These are phyloP conservation scores for Tinospora cordifolia DNA, from an alignment of 164 flowering plant species.

Conservation along the genomic window DNA sequence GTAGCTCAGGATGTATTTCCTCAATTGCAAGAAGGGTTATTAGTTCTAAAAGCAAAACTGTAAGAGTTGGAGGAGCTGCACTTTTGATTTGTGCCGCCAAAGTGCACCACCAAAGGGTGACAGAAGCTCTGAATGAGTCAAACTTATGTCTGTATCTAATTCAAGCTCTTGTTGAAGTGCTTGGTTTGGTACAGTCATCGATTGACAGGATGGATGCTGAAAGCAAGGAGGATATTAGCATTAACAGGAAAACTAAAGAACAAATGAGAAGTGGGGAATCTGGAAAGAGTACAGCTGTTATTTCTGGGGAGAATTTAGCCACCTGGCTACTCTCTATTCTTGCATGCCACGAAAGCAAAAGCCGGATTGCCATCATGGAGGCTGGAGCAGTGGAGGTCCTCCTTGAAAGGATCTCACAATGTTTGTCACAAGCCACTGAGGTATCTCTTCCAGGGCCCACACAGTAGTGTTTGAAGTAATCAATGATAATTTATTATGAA, in stretches of 20 bases:
- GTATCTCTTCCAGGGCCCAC: conserved; percentile 25
- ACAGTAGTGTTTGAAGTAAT: no score
- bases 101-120: conserved; percentile 58
- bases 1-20: conserved; percentile 56
- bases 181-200: conserved; percentile 24
- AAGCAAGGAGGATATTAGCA: conserved; percentile 36
- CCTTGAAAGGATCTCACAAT: conserved; percentile 60
- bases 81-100: conserved; percentile 86
- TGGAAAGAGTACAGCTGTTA: conserved; percentile 36
- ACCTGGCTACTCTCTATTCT: conserved; percentile 78
- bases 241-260: conserved; percentile 46
- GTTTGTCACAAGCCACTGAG: conserved; percentile 48
- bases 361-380: conserved; percentile 68
- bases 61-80: conserved; percentile 90
- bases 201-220: conserved; percentile 25
- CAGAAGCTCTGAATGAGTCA: conserved; percentile 63
- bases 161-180: conserved; percentile 78
- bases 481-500: no score
- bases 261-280: conserved; percentile 26
- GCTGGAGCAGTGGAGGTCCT: conserved; percentile 88
- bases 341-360: conserved; percentile 69
- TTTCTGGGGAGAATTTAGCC: conserved; percentile 58
- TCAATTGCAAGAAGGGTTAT: conserved; percentile 71
- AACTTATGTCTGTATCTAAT: conserved; percentile 45
- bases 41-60: conserved; percentile 39